These are phyloP conservation scores for Cryptococcus wingfieldii DNA, from an alignment of 1,284 basidiomycete species.

Conservation along the genomic window DNA sequence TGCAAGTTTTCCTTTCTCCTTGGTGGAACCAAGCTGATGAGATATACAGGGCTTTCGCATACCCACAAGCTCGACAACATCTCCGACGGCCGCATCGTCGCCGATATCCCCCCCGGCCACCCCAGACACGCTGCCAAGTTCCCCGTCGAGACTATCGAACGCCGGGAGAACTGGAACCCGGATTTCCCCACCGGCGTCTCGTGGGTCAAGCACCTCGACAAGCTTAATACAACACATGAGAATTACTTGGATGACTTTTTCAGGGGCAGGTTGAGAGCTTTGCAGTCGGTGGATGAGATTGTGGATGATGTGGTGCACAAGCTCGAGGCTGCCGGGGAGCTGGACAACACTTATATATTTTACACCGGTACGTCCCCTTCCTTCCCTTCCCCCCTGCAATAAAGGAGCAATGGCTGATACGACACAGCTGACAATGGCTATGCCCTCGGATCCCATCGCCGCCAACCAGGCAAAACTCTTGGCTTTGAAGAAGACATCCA, in stretches of 20 bases:
- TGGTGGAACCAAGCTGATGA: neutral
- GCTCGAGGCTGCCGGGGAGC: slow-evolving; percentile 25
- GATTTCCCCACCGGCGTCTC: slow-evolving; percentile 28
- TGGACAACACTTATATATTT: slow-evolving; percentile 41
- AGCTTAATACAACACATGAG: slow-evolving; percentile 32
- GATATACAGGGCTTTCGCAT: neutral
- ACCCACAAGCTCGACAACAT: neutral
- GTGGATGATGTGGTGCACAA: slow-evolving; percentile 32
- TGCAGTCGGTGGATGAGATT: slow-evolving; percentile 40
- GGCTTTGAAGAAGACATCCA: slow-evolving; percentile 42
- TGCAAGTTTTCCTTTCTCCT: neutral
- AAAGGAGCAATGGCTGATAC: neutral
- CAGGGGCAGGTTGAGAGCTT: slow-evolving; percentile 26
- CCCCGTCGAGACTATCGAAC: slow-evolving; percentile 15
- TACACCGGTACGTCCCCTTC: slow-evolving; percentile 22
- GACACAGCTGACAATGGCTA: slow-evolving; percentile 36
- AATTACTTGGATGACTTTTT: slow-evolving; percentile 44
- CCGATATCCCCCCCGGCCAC: slow-evolving; percentile 14
- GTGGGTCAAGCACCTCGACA: slow-evolving; percentile 31
- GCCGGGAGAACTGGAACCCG: slow-evolving; percentile 28
- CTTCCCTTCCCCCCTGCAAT: neutral
- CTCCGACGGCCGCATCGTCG: neutral
- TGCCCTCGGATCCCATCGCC: slow-evolving; percentile 34
- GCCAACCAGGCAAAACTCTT: slow-evolving; percentile 40
- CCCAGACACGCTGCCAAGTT: slow-evolving; percentile 32